These are phyloP conservation scores for Penicillium odoratum DNA, from an alignment of 495 filamentous ascomycete species.

Conservation along the genomic window DNA sequence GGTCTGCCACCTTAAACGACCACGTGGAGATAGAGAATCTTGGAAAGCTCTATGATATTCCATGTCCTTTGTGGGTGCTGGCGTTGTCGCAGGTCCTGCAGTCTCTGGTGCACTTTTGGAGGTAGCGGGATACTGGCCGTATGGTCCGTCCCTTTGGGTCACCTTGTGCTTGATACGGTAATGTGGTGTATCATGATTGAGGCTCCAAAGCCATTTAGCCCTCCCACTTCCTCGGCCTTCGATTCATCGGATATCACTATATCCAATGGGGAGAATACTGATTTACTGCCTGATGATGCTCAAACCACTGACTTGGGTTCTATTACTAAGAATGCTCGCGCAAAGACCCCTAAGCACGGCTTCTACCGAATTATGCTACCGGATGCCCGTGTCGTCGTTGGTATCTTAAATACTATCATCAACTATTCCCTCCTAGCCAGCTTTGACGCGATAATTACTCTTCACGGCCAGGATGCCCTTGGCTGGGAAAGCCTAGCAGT, in stretches of 20 bases:
- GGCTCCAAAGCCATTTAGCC: background rate
- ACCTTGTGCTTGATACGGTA: conserved; percentile 25
- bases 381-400: too few relatives aligned
- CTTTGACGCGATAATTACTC: conserved; percentile 26
- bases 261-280: too few relatives aligned
- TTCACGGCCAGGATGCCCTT: conserved; percentile 23
- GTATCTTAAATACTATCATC: too few relatives aligned
- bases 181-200: conserved; percentile 11
- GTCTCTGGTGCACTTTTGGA: conserved; percentile 24
- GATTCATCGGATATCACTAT: too few relatives aligned
- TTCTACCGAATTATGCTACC: too few relatives aligned
- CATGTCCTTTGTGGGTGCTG: conserved; percentile 18
- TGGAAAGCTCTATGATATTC: conserved; percentile 20
- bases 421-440: too few relatives aligned
- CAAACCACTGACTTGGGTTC: too few relatives aligned
- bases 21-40: conserved; percentile 14
- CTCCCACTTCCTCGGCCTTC: too few relatives aligned
- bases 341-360: too few relatives aligned
- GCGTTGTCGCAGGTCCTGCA: conserved; percentile 23
- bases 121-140: conserved; percentile 25
- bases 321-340: too few relatives aligned
- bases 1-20: conserved; percentile 25
- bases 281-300: too few relatives aligned
- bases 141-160: conserved; percentile 23
- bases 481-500: conserved; percentile 20